Evolutionary conservation across 2,329 filamentous ascomycete genomes (phyloP).

Genomic region (Knoxdaviesia proteae): DNA sequence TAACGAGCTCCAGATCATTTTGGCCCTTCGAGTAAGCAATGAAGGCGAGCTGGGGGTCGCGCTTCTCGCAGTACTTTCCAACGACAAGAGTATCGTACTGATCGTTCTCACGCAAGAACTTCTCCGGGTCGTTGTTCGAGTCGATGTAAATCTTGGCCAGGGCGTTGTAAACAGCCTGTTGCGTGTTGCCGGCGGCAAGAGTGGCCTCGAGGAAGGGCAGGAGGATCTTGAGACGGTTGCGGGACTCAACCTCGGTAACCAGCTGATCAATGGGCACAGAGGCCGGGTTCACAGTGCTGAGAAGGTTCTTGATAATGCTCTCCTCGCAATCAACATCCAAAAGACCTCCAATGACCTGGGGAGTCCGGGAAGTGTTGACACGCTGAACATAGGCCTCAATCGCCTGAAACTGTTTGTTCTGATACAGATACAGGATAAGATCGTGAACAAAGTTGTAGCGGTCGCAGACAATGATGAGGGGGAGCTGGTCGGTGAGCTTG

Average conservation of each 20-base stretch:
- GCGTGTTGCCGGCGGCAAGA: conserved; percentile 73
- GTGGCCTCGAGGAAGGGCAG: conserved; percentile 91
- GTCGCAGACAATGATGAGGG: conserved; percentile 94
- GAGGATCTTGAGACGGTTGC: conserved; percentile 87
- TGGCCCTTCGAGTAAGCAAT: conserved; percentile 93
- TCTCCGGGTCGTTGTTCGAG: conserved; percentile 93
- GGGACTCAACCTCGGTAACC: conserved; percentile 80
- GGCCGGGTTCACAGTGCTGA: conserved; percentile 63
- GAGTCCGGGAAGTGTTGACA: conserved; percentile 79
- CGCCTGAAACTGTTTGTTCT: conserved; percentile 97
- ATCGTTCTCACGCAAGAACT: conserved; percentile 93
- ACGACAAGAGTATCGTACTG: conserved; percentile 82
- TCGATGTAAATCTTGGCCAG: conserved; percentile 99
- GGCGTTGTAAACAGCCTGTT: conserved; percentile 92
- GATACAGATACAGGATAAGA: conserved; percentile 87
- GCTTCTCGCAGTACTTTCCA: conserved; percentile 97
- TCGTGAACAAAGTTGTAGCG: conserved; percentile 99
- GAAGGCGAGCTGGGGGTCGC: conserved; percentile 84
- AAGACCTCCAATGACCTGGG: conserved; percentile 78
- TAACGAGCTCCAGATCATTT: conserved; percentile 92
- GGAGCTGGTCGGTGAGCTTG: conserved; percentile 74
- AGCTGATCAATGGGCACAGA: conserved; percentile 88
- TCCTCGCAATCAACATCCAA: conserved; percentile 97
- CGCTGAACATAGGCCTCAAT: conserved; percentile 97
- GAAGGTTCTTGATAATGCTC: conserved; percentile 78